Percentiles rank a stretch among this genome's conserved stretches.
Evolutionary conservation across 768 basidiomycete genomes (phyloP).

Genomic region (Rhizopogon vinicolor): DNA sequence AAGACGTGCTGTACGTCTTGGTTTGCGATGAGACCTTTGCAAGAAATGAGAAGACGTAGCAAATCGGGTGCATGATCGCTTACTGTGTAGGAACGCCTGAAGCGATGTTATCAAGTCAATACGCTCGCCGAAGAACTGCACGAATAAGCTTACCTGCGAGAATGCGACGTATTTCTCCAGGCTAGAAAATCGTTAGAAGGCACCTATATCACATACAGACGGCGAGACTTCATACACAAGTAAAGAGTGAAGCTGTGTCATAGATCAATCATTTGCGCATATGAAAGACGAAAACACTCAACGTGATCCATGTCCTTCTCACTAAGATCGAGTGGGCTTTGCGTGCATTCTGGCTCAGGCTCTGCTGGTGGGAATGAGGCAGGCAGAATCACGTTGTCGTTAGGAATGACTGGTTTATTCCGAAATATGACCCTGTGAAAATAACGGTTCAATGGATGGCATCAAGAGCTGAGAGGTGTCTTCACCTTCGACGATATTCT

Average conservation of each 20-base stretch:
- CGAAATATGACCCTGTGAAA: constrained; percentile 42
- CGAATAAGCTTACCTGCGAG: constrained; percentile 16
- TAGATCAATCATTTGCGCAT: neutral
- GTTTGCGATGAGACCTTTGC: constrained; percentile 18
- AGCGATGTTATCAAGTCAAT: neutral
- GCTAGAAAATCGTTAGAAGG: constrained; percentile 40
- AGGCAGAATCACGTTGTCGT: constrained; percentile 43
- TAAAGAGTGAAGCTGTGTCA: constrained; percentile 47
- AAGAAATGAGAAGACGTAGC: neutral
- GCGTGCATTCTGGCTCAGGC: constrained; percentile 11
- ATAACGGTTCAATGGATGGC: neutral
- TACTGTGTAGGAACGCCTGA: constrained; percentile 20
- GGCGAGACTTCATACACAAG: constrained; percentile 42
- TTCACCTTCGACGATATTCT: constrained; percentile 50
- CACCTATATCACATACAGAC: constrained; percentile 2
- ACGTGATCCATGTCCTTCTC: constrained; percentile 48
- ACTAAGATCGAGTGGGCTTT: constrained; percentile 29
- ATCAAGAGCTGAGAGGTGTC: neutral
- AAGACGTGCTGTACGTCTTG: constrained; percentile 23
- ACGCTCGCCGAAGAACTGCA: neutral
- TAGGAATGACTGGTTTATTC: constrained; percentile 25
- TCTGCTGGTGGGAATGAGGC: constrained; percentile 45
- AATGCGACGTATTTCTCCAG: constrained; percentile 26
- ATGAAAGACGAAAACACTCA: neutral
- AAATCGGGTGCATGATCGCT: neutral